A percentile compares a stretch with the other conserved stretches of the same genome.
Conservation (phyloP, 2,329 filamentous ascomycete genomes). For the Albophoma yamanashiensis region DNA sequence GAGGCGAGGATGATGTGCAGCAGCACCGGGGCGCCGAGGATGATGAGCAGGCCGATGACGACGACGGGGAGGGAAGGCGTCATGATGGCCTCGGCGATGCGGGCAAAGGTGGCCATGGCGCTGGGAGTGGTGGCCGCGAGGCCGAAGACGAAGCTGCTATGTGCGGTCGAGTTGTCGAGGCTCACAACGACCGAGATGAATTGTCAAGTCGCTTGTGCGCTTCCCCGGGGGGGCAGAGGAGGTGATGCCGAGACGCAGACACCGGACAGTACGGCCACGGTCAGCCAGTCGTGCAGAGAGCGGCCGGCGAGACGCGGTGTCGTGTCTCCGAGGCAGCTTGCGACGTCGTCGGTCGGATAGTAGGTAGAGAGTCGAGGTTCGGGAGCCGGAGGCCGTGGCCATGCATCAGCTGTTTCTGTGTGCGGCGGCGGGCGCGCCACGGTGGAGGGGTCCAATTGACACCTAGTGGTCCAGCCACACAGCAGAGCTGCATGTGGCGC, state of each 20-base stretch:
- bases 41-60: constrained; percentile 56
- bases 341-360: neutral
- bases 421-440: neutral
- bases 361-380: neutral
- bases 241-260: neutral
- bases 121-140: constrained; percentile 4
- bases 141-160: neutral
- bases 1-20: constrained; percentile 68
- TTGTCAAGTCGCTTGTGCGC: neutral
- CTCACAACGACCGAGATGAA: too few species aligned
- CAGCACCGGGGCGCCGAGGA: constrained; percentile 63
- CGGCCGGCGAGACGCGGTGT: neutral
- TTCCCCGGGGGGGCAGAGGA: constrained; percentile 1
- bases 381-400: neutral
- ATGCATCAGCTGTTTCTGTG: neutral
- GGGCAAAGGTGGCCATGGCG: constrained; percentile 26
- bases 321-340: neutral
- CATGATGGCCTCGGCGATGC: constrained; percentile 41
- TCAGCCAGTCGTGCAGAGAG: neutral
- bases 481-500: too few species aligned
- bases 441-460: neutral
- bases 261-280: neutral
- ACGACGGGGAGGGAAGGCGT: constrained; percentile 53
- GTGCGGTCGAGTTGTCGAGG: too few species aligned
- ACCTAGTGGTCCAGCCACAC: neutral